These are phyloP conservation scores for Penicillium dipodomyicola DNA, from an alignment of 495 filamentous ascomycete species.

Conservation along the genomic window DNA sequence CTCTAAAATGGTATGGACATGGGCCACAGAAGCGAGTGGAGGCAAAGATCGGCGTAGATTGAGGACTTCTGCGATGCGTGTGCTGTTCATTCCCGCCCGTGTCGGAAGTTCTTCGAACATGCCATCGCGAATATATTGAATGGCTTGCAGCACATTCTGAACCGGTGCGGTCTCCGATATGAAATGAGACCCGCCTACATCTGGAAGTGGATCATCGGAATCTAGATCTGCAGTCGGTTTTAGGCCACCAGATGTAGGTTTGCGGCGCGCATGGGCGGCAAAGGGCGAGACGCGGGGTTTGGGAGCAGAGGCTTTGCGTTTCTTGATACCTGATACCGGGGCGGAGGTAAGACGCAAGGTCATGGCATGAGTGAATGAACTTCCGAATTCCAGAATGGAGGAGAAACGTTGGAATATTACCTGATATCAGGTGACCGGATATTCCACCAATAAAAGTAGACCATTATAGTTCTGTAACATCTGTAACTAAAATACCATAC, in stretches of 20 bases:
- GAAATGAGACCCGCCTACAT: constrained; percentile 37
- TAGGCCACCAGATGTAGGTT: constrained; percentile 43
- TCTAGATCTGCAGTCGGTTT: constrained; percentile 43
- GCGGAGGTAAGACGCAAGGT: constrained; percentile 48
- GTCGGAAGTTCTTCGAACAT: constrained; percentile 72
- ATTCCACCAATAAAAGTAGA: constrained; percentile 22
- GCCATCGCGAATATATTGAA: constrained; percentile 56
- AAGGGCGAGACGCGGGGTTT: constrained; percentile 47
- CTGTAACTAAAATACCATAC: constrained; percentile 21
- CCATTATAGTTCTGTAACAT: constrained; percentile 16
- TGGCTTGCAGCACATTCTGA: constrained; percentile 62
- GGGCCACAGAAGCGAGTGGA: constrained; percentile 65
- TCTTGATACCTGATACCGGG: constrained; percentile 45
- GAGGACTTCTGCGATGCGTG: constrained; percentile 66
- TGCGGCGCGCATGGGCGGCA: constrained; percentile 55
- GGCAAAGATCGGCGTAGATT: constrained; percentile 66
- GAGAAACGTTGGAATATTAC: constrained; percentile 10
- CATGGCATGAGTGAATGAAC: constrained; percentile 31
- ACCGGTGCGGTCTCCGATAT: constrained; percentile 50
- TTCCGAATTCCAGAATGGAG: background rate
- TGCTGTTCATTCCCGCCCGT: constrained; percentile 70
- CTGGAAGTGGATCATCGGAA: constrained; percentile 45
- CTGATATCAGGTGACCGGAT: constrained; percentile 21
- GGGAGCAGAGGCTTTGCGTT: constrained; percentile 30
- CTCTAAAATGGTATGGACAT: constrained; percentile 65